Base-by-base conservation (phyloP, 192 early-diverging fungal species). In the Jimgerdemannia lactiflua region DNA sequence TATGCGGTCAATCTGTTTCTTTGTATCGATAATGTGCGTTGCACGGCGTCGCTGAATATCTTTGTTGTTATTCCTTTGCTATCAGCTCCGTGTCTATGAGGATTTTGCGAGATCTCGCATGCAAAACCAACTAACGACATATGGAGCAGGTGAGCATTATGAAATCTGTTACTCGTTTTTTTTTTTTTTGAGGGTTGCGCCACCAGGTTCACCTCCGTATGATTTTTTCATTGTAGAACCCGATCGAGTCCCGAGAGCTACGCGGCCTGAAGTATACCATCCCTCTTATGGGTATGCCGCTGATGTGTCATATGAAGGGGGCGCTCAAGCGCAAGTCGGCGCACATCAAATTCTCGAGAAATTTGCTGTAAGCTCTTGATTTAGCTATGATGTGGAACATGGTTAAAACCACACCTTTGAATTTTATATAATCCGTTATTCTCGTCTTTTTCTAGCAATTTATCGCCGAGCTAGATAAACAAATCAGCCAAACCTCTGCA, bases 11-110 rank as follows among this genome's bases (percentile, higher is more conserved):
- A 59, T 59, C 14, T 59, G 6, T 14, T 6, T 59, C 14, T 59
- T 59, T 59, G 6, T 59, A 29, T 29, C 29, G 29, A 29, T 29
- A 29, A 29, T 29, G 29, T n/a, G n/a, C n/a, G n/a, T 29, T 29
- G 29, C 29, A 29, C 29, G 29, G 29, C 29, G 1, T 29, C 29
- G 29, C 29, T 29, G 1, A 29, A 29, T n/a, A n/a, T n/a, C 11
- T 54, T 54, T 54, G 4, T 54, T 54, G 4, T 11, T 11, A 10
- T 59, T 59, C 49, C 6, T 59, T 59, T 14, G 14, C 14, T 59
- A 14, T 10, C 49, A 97, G 77, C 76, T 96, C 78, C 92, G 91
- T 8, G 88, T 95, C 17, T 96, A 97, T 80, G 95, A 96, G 77
- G 95, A 95, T 69, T 95, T 94, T 83, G 87, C 67, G 29, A 20